A percentile compares a stretch with the other conserved stretches of the same genome.
phyloP scores from a whole-genome alignment of 2,329 filamentous ascomycete genomes.

The Elsinoe ampelina region DNA sequence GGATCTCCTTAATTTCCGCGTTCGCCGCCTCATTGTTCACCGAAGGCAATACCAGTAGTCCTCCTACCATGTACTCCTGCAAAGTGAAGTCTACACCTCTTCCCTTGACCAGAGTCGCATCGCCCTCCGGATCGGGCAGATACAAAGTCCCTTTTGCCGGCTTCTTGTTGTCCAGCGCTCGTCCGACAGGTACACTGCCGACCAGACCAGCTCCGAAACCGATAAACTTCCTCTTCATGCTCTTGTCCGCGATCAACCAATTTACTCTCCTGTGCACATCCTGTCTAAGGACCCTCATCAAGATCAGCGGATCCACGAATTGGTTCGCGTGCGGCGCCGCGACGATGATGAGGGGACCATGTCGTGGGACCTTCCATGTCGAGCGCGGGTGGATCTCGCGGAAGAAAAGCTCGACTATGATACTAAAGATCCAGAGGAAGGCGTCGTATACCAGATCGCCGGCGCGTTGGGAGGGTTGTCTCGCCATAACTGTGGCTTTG shows the following conservation, averaged over 20 bases:
- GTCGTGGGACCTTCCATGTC: conserved; percentile 86
- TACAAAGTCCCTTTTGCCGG: conserved; percentile 72
- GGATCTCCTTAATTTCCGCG: conserved; percentile 73
- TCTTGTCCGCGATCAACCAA: conserved; percentile 91
- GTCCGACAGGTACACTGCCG: conserved; percentile 84
- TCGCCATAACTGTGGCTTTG: neutral
- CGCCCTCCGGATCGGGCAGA: conserved; percentile 75
- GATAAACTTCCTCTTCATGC: conserved; percentile 81
- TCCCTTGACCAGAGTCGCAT: conserved; percentile 72
- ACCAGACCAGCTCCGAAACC: conserved; percentile 76
- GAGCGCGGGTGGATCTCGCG: conserved; percentile 91
- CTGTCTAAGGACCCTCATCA: conserved; percentile 80
- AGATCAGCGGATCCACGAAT: conserved; percentile 91
- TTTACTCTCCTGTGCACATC: conserved; percentile 84
- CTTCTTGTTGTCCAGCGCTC: conserved; percentile 82
- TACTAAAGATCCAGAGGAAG: conserved; percentile 66
- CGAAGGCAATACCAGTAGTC: conserved; percentile 77
- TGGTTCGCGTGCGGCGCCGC: conserved; percentile 95
- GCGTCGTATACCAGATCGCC: conserved; percentile 51
- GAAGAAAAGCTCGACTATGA: conserved; percentile 94
- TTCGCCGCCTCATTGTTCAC: conserved; percentile 72
- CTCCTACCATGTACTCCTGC: conserved; percentile 60
- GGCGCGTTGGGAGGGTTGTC: neutral
- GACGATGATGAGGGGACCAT: conserved; percentile 87
- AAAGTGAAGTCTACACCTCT: conserved; percentile 71